Evolutionary conservation across 306 rosid species (phyloP).

Genomic region (Prinsepia uniflora): DNA sequence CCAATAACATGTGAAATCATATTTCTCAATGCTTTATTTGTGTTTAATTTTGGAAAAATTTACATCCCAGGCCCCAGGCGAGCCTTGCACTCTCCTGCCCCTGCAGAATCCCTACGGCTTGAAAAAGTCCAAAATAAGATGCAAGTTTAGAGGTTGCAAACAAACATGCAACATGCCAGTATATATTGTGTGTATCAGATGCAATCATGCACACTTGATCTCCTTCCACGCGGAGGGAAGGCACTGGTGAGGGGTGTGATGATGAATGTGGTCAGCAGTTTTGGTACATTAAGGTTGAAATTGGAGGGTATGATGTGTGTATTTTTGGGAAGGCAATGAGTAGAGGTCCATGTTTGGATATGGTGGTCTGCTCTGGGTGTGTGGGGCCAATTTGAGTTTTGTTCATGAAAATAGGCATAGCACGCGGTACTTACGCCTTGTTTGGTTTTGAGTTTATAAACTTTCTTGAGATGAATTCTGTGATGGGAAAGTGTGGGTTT

Average conservation of each 20-base stretch:
- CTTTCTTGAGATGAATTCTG: background rate
- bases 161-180: background rate
- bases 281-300: slow-evolving; percentile 10
- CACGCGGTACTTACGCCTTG: background rate
- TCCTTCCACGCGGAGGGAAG: background rate
- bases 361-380: background rate
- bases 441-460: slow-evolving; percentile 6
- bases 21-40: no score
- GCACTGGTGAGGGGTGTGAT: background rate
- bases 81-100: background rate
- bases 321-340: slow-evolving; percentile 6
- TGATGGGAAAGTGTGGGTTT: slow-evolving; percentile 5
- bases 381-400: background rate
- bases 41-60: background rate
- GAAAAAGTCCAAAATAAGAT: background rate
- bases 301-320: background rate
- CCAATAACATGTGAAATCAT: no score
- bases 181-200: background rate
- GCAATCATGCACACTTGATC: slow-evolving; percentile 3
- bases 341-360: background rate
- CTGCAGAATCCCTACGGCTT: background rate
- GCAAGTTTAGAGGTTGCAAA: background rate
- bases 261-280: slow-evolving; percentile 7
- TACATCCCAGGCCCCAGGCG: background rate
- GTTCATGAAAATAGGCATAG: slow-evolving; percentile 13